phyloP scores from a whole-genome alignment of 2,329 filamentous ascomycete genomes.

The Pseudopyrenochaeta lycopersici region DNA sequence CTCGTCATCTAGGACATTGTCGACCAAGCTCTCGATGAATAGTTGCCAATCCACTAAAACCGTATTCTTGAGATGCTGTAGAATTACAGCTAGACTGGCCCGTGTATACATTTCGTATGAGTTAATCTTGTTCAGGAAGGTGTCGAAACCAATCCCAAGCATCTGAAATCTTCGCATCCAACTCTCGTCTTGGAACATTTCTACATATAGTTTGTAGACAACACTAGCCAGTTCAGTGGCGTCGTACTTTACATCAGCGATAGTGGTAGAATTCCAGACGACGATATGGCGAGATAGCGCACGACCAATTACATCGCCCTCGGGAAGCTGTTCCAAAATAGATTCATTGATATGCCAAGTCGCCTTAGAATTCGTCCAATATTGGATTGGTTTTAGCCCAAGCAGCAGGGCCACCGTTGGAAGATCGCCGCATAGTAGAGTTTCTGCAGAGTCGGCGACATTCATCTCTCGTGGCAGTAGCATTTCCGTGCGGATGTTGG shows the following conservation, averaged over 20 bases:
- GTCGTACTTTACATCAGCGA: slow-evolving; percentile 53
- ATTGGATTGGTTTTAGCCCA: slow-evolving; percentile 52
- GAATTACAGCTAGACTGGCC: slow-evolving; percentile 15
- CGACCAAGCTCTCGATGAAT: slow-evolving; percentile 4
- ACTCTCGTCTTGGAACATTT: slow-evolving; percentile 23
- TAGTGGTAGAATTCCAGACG: slow-evolving; percentile 7
- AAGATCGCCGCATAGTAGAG: slow-evolving; percentile 59
- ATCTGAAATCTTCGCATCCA: neutral
- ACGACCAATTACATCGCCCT: neutral
- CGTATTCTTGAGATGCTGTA: slow-evolving; percentile 9
- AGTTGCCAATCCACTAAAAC: slow-evolving; percentile 5
- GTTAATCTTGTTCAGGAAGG: slow-evolving; percentile 23
- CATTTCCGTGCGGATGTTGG: slow-evolving; percentile 51
- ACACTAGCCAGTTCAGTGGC: slow-evolving; percentile 10
- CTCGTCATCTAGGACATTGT: slow-evolving; percentile 8
- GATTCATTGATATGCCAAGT: slow-evolving; percentile 30
- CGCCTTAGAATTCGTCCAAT: slow-evolving; percentile 21
- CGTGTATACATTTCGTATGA: slow-evolving; percentile 18
- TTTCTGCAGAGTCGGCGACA: slow-evolving; percentile 46
- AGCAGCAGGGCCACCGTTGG: slow-evolving; percentile 60
- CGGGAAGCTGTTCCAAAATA: neutral
- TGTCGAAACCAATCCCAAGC: neutral
- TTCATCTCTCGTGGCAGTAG: slow-evolving; percentile 48
- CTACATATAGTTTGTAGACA: slow-evolving; percentile 13
- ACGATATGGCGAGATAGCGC: neutral